These are phyloP conservation scores for Corylus avellana DNA, from an alignment of 306 rosid genomes.

Conservation along the genomic window DNA sequence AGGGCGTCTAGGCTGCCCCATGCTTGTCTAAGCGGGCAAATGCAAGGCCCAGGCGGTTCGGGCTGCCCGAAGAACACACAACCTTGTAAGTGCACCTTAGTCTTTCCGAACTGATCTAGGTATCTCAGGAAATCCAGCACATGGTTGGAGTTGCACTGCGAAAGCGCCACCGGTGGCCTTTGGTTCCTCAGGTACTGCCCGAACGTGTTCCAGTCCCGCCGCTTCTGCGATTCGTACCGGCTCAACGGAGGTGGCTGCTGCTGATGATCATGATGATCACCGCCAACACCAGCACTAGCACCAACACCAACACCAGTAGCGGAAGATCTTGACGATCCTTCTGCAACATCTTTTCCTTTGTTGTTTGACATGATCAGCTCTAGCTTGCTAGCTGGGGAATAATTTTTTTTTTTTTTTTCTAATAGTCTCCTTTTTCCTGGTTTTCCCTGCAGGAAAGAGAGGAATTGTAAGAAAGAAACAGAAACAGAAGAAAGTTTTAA, in stretches of 20 bases:
- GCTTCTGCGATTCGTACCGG: constrained; percentile 60
- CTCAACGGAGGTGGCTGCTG: constrained; percentile 35
- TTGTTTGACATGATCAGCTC: constrained; percentile 33
- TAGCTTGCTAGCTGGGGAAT: background rate
- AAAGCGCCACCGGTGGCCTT: constrained; percentile 52
- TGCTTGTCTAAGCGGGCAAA: constrained; percentile 63
- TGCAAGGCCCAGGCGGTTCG: constrained; percentile 58
- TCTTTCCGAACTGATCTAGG: constrained; percentile 61
- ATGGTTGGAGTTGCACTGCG: constrained; percentile 49
- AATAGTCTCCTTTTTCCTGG: too few species aligned
- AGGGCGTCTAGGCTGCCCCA: constrained; percentile 73
- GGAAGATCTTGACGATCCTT: constrained; percentile 47
- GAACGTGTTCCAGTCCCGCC: constrained; percentile 62
- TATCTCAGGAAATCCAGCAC: constrained; percentile 56
- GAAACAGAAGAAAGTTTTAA: constrained; percentile 12
- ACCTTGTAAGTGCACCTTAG: constrained; percentile 58
- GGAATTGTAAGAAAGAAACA: constrained; percentile 13
- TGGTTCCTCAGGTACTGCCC: constrained; percentile 66
- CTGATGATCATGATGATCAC: background rate
- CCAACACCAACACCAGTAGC: background rate
- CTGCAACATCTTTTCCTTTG: constrained; percentile 51
- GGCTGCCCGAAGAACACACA: constrained; percentile 59
- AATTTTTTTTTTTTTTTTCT: background rate
- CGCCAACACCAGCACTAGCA: background rate
- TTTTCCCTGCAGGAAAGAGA: background rate